These are phyloP conservation scores for Vigna reflexopilosa DNA, from an alignment of 306 rosid species.

Conservation along the genomic window DNA sequence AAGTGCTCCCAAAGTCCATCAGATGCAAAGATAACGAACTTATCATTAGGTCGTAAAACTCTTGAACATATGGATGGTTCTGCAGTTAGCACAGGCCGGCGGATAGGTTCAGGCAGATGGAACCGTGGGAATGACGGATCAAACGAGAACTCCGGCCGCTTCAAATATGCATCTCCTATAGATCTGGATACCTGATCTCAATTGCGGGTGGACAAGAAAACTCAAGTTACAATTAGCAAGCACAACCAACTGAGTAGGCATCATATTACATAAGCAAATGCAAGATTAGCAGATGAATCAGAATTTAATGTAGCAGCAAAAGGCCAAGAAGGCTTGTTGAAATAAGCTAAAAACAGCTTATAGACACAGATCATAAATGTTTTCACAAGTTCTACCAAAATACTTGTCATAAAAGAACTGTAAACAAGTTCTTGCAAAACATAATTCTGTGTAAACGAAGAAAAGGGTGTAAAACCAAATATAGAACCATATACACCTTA, in stretches of 20 bases:
- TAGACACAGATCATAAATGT: background rate
- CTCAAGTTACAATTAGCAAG: slow-evolving; percentile 34
- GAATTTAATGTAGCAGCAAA: slow-evolving; percentile 13
- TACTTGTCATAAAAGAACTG: background rate
- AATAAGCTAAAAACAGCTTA: background rate
- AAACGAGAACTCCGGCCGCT: slow-evolving; percentile 80
- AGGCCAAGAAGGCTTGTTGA: background rate
- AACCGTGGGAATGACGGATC: slow-evolving; percentile 80
- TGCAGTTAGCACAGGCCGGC: slow-evolving; percentile 82
- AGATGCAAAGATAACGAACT: slow-evolving; percentile 86
- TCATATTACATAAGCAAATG: slow-evolving; percentile 34
- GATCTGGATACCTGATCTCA: slow-evolving; percentile 84
- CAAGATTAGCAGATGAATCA: slow-evolving; percentile 6
- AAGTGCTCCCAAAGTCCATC: slow-evolving; percentile 94
- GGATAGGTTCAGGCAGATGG: slow-evolving; percentile 74
- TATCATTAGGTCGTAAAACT: slow-evolving; percentile 70
- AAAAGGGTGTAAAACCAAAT: background rate
- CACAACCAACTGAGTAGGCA: slow-evolving; percentile 26
- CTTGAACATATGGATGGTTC: slow-evolving; percentile 74
- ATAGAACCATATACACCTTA: slow-evolving; percentile 7
- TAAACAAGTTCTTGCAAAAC: background rate
- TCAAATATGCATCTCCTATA: slow-evolving; percentile 92
- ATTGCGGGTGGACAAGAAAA: slow-evolving; percentile 37
- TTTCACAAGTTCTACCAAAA: background rate
- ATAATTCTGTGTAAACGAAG: background rate